Base-by-base conservation (phyloP, 768 basidiomycete genomes). In the Clavaria fumosa region DNA sequence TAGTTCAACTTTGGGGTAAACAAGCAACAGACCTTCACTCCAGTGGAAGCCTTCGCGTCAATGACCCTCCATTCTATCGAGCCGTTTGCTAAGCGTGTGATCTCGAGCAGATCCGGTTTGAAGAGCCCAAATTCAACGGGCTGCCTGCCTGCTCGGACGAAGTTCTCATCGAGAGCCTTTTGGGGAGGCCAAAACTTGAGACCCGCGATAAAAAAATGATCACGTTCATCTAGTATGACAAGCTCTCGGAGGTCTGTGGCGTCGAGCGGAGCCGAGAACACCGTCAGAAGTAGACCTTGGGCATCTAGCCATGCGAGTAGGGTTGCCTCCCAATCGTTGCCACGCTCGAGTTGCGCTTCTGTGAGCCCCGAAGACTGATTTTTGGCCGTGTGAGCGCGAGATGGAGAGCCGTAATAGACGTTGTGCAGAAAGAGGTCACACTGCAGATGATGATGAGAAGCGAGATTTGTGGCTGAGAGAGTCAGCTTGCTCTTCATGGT, bases 31-130 rank as follows among this genome's bases (percentile, higher is more conserved):
- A 68, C 67, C 61, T 69, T 69, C 28, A 69, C 61, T 33, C 49
- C 39, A 43, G 57, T 62, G 9, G 66, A 68, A 0, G 61, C 60
- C 49, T 71, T 71, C 2, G 66, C 66, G 42, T 71, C 69, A 23
- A 71, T 57, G 7, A 69, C 61, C 46, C 56, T 63, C 67, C 67
- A 71, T 19, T 46, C 43, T 18, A 63, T 52, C 5, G 19, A 34
- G 10, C 56, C 55, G 9, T 49, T 45, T 7, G 47, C 38, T 2
- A 45, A 50, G 10, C 61, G 58, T 5, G 44, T 54, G 23, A 69
- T 58, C 50, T 69, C 66, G 23, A 71, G 43, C 1, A 71, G 49
- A 45, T 71, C 69, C 1, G 67, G 69, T 45, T 67, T 69, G 7
- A 62, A 63, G 11, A 65, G 45, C 10, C 65, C 60, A 49, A 70